These are phyloP conservation scores for Phytophthora parvispora DNA, from an alignment of 352 stramenopile species.

Conservation along the genomic window DNA sequence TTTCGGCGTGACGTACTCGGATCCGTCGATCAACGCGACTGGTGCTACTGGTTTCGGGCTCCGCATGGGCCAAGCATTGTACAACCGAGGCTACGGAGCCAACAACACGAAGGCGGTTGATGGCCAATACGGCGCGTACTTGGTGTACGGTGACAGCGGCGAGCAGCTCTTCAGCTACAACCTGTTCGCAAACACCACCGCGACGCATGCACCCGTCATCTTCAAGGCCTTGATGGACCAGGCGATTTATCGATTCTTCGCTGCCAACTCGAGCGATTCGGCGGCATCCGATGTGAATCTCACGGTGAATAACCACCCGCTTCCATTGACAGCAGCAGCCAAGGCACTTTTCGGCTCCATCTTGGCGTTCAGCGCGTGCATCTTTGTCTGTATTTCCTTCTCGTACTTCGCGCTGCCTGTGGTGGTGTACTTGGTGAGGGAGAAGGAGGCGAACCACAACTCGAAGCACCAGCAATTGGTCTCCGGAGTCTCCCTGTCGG, in stretches of 20 bases:
- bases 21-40: conserved; percentile 34
- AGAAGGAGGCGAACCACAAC: conserved; percentile 91
- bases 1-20: conserved; percentile 46
- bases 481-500: conserved; percentile 89
- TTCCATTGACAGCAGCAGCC: conserved; percentile 50
- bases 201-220: conserved; percentile 45
- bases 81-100: conserved; percentile 36
- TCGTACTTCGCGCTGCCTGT: conserved; percentile 91
- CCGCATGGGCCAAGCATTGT: conserved; percentile 42
- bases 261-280: conserved; percentile 14
- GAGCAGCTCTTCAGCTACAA: conserved; percentile 54
- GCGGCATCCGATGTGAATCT: conserved; percentile 25
- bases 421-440: conserved; percentile 95
- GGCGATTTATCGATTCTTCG: conserved; percentile 50
- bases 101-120: conserved; percentile 16
- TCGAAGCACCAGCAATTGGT: conserved; percentile 97
- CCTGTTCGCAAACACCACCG: conserved; percentile 60
- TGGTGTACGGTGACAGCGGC: conserved; percentile 35
- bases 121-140: conserved; percentile 49
- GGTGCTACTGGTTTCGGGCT: conserved; percentile 43
- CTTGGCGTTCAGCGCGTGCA: conserved; percentile 55
- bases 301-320: conserved; percentile 57
- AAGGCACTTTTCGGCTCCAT: conserved; percentile 52
- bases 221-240: conserved; percentile 70
- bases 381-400: conserved; percentile 91